Evolutionary conservation across 2,329 filamentous ascomycete species (phyloP), one percentile per base, ranked within the genome.

Genomic region (Tolypocladium tundrense): DNA sequence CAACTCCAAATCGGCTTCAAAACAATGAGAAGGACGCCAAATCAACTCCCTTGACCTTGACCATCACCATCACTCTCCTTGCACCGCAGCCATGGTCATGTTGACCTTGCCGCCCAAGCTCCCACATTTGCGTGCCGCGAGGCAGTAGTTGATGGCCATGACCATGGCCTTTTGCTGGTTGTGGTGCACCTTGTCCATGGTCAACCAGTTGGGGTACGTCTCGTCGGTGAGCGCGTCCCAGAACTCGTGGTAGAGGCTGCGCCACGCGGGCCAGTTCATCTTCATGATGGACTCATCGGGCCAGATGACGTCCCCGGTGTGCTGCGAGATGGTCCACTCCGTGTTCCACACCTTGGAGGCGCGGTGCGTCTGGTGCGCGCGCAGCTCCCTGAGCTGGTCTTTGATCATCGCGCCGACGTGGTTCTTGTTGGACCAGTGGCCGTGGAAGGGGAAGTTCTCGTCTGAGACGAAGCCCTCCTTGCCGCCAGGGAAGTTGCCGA

Each of bases 171-270:
- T 68, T 31, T 62, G 59, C 60, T 64, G 63, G 24, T 59, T 60
- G 1, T 61, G 63, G 6, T 67, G 63, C 19, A 72, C 62, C 16
- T 58, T 59, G 42, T 72, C 69, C 52, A 70, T 60, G 24, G 65
- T 61, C 39, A 73, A 57, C 70, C 70, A 72, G 58, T 70, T 72
- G 10, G 71, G 70, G 52, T 71, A 72, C 11, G 55, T 53, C 11
- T 59, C 11, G 42, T 61, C 62, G 1, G 60, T 65, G 6, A 68
- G 55, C 4, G 24, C 56, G 1, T 58, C 52, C 68, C 70, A 72
- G 24, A 69, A 48, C 10, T 63, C 55, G 9, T 53, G 16, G 55
- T 62, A 67, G 53, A 70, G 58, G 10, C 58, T 42, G 8, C 50
- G 53, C 66, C 67, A 69, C 13, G 64, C 58, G 2, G 16, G 14